phyloP scores from a whole-genome alignment of 2,329 filamentous ascomycete species.

The Sporothrix pallida region DNA sequence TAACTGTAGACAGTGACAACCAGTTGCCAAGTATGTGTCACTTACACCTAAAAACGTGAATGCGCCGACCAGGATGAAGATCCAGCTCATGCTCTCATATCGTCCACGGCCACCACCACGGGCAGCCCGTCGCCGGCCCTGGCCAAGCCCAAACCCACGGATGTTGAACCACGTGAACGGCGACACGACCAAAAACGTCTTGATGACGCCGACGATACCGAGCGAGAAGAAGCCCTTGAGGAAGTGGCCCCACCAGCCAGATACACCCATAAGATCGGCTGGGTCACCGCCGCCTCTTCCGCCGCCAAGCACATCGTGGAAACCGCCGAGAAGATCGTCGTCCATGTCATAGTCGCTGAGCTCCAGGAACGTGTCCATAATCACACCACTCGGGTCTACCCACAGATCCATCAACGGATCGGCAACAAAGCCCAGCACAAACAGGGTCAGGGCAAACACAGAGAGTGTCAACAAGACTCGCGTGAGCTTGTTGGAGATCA shows the following conservation, averaged over 20 bases:
- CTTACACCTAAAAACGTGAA: conserved; percentile 77
- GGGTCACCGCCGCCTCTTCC: conserved; percentile 36
- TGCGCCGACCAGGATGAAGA: conserved; percentile 79
- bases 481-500: conserved; percentile 68
- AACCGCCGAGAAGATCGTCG: conserved; percentile 19
- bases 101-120: conserved; percentile 76
- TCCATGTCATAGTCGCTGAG: conserved; percentile 50
- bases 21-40: conserved; percentile 38
- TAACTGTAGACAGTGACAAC: not conserved
- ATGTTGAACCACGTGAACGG: conserved; percentile 81
- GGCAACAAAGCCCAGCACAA: conserved; percentile 86
- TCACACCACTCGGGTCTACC: conserved; percentile 73
- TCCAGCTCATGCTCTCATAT: conserved; percentile 77
- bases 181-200: conserved; percentile 74
- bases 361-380: conserved; percentile 58
- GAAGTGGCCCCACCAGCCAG: conserved; percentile 81
- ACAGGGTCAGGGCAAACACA: conserved; percentile 75
- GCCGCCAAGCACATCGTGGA: conserved; percentile 49
- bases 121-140: conserved; percentile 52
- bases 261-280: not conserved
- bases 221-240: conserved; percentile 88
- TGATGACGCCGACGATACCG: conserved; percentile 83
- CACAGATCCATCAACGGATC: conserved; percentile 92
- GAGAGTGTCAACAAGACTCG: conserved; percentile 73
- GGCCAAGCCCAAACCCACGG: conserved; percentile 63